These are phyloP conservation scores for Alternaria ventricosa DNA, from an alignment of 2,329 filamentous ascomycete genomes.

Conservation along the genomic window DNA sequence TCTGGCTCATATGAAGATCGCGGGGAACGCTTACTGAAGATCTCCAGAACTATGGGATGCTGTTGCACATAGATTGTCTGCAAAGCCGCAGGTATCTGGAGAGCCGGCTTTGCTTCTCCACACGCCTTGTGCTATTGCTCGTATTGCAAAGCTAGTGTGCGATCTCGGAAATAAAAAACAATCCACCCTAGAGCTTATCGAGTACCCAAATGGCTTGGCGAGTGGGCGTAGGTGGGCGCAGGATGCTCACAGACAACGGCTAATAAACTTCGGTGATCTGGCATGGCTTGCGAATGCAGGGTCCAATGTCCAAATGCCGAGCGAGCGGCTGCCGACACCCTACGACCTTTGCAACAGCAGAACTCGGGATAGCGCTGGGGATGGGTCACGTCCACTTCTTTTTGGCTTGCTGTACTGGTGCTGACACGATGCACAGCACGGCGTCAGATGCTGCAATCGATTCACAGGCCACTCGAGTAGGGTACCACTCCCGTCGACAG, in stretches of 20 bases:
- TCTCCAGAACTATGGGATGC: slow-evolving; percentile 22
- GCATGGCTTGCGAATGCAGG: slow-evolving; percentile 26
- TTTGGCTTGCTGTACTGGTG: neutral
- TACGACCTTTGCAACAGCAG: neutral
- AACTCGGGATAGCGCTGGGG: neutral
- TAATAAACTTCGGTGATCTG: slow-evolving; percentile 24
- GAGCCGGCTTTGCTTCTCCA: slow-evolving; percentile 15
- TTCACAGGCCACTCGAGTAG: neutral
- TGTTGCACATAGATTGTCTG: slow-evolving; percentile 16
- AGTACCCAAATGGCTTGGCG: slow-evolving; percentile 15
- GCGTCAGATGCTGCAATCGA: neutral
- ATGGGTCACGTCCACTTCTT: neutral
- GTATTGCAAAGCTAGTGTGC: slow-evolving; percentile 7
- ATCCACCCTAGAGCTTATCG: slow-evolving; percentile 17
- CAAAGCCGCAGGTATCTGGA: slow-evolving; percentile 4
- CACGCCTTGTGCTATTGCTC: slow-evolving; percentile 1
- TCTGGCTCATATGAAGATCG: slow-evolving; percentile 25
- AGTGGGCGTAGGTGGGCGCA: slow-evolving; percentile 13
- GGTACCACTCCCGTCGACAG: slow-evolving; percentile 7
- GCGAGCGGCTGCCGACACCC: slow-evolving; percentile 3
- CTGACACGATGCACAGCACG: neutral
- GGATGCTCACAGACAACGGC: slow-evolving; percentile 19
- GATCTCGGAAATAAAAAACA: slow-evolving; percentile 26
- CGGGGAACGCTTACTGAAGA: slow-evolving; percentile 30
- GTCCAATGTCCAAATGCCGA: slow-evolving; percentile 23